phyloP scores from a whole-genome alignment of 179 eudicot species.

The Patellifolia procumbens region DNA sequence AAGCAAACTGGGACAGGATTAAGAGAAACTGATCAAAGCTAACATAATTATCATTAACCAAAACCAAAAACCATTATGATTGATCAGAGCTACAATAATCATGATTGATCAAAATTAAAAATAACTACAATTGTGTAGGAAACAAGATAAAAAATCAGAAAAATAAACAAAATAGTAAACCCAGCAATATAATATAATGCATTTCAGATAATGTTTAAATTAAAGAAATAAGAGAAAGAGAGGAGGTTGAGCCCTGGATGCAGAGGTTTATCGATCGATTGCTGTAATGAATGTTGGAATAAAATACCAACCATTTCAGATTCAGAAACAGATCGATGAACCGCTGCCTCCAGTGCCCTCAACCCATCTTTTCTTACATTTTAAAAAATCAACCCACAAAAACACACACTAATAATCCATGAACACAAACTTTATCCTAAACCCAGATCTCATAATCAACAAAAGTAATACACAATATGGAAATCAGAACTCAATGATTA shows the following conservation, averaged over 20 bases:
- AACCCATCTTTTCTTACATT: slow-evolving; percentile 24
- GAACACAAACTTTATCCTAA: not conserved
- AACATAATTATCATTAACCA: not conserved
- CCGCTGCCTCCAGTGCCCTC: slow-evolving; percentile 60
- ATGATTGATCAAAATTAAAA: not conserved
- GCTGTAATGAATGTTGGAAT: slow-evolving; percentile 33
- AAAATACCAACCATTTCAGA: too few species aligned
- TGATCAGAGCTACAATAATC: not conserved
- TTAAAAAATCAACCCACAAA: not conserved
- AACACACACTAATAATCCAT: not conserved
- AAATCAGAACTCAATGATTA: not conserved
- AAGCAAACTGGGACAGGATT: too few species aligned
- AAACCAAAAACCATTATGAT: too few species aligned
- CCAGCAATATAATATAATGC: not conserved
- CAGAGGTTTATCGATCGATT: slow-evolving; percentile 92
- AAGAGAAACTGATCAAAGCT: too few species aligned
- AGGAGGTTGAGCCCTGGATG: slow-evolving; percentile 61
- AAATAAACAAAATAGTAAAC: not conserved
- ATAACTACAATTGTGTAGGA: not conserved
- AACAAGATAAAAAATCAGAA: not conserved
- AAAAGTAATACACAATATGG: not conserved
- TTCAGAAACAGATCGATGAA: slow-evolving; percentile 56
- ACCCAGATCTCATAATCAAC: slow-evolving; percentile 25
- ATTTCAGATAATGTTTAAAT: too few species aligned
- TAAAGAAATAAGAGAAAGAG: not conserved